Percentiles rank a stretch among this genome's conserved stretches.
Evolutionary conservation across 2,329 filamentous ascomycete genomes (phyloP).

Genomic region (Capronia americana): DNA sequence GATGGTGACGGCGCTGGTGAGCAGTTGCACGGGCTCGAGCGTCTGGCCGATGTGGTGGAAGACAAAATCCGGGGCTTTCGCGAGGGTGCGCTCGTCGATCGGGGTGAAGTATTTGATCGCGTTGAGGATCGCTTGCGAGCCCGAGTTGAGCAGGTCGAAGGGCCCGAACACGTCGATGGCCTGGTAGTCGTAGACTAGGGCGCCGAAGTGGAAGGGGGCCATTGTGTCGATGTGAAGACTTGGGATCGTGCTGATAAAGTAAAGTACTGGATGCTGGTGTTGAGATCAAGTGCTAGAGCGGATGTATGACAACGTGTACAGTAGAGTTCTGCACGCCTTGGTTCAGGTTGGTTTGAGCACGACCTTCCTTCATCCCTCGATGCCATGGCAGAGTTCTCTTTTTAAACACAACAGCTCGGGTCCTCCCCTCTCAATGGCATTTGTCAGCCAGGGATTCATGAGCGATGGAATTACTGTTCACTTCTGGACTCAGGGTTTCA

Average conservation of each 20-base stretch:
- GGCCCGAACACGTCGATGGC: conserved; percentile 28
- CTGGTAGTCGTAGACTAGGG: conserved; percentile 27
- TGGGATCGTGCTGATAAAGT: conserved; percentile 9
- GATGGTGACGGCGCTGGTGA: conserved; percentile 19
- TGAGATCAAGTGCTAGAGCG: not conserved
- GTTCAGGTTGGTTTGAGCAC: not conserved
- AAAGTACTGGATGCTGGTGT: too few relatives aligned
- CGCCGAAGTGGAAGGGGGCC: conserved; percentile 25
- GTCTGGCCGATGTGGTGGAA: conserved; percentile 30
- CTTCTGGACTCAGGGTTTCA: too few relatives aligned
- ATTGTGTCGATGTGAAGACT: conserved; percentile 14
- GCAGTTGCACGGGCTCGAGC: conserved; percentile 18
- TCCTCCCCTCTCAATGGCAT: not conserved
- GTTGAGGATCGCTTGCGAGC: conserved; percentile 30
- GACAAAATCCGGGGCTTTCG: conserved; percentile 26
- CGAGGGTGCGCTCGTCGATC: conserved; percentile 44
- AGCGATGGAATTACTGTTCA: not conserved
- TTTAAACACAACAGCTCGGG: not conserved
- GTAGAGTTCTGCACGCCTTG: not conserved
- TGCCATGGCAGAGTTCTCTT: not conserved
- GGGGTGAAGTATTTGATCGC: conserved; percentile 27
- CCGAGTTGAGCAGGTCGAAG: conserved; percentile 27
- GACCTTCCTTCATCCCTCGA: not conserved
- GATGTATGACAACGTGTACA: too few relatives aligned
- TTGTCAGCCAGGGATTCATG: not conserved